Percentiles rank a stretch among this genome's conserved stretches.
phyloP scores from a whole-genome alignment of 2,329 filamentous ascomycete genomes.

The Sporothrix pallida region DNA sequence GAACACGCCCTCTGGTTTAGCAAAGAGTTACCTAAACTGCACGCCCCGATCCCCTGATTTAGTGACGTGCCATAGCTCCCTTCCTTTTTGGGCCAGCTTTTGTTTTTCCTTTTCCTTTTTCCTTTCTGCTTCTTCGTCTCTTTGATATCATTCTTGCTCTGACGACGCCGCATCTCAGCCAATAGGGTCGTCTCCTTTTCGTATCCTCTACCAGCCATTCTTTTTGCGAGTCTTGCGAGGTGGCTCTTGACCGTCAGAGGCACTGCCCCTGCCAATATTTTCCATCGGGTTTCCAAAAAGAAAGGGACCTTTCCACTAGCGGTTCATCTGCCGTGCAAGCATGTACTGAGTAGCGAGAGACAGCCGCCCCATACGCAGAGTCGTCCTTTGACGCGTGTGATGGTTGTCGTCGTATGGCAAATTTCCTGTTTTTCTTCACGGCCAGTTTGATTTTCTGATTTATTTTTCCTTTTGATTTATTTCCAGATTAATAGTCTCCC shows the following conservation, averaged over 20 bases:
- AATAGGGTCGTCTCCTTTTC: constrained; percentile 7
- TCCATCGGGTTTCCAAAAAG: background rate
- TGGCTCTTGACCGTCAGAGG: background rate
- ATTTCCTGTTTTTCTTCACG: constrained; percentile 6
- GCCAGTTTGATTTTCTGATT: background rate
- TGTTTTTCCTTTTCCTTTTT: background rate
- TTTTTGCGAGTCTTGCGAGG: background rate
- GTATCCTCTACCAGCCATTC: constrained; percentile 4
- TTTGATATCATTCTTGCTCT: constrained; percentile 19
- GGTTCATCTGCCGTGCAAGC: background rate
- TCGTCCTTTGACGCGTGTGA: background rate
- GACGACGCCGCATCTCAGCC: background rate
- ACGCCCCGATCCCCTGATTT: background rate
- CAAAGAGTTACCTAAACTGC: constrained; percentile 14
- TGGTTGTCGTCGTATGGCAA: background rate
- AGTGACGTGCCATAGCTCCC: background rate
- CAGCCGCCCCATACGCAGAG: background rate
- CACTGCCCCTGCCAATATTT: constrained; percentile 4
- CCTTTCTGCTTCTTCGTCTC: too few species aligned
- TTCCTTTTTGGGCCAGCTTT: constrained; percentile 1
- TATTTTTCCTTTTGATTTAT: background rate
- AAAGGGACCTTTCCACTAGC: background rate
- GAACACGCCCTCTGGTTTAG: constrained; percentile 8
- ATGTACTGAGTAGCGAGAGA: background rate
- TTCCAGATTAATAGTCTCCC: background rate